Conservation (phyloP, 1,284 basidiomycete genomes). For the Thecaphora thlaspeos region DNA sequence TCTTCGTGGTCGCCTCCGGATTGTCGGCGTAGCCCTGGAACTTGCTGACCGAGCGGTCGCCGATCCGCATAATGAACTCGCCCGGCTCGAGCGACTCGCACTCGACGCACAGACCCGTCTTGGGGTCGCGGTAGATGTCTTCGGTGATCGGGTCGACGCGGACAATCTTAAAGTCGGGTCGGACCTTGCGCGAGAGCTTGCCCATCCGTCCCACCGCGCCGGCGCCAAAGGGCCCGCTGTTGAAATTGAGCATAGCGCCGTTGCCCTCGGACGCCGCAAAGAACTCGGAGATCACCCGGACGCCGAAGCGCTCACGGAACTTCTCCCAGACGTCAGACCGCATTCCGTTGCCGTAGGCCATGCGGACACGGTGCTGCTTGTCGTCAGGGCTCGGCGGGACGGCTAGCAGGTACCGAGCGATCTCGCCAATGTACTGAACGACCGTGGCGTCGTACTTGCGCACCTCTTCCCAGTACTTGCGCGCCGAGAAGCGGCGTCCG, state of each 20-base stretch:
- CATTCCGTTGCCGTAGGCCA: constrained; percentile 59
- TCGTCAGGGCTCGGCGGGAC: constrained; percentile 51
- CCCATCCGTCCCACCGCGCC: constrained; percentile 57
- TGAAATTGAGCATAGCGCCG: constrained; percentile 54
- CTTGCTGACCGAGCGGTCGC: constrained; percentile 23
- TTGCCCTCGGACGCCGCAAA: constrained; percentile 57
- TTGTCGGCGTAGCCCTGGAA: constrained; percentile 54
- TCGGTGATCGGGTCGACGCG: constrained; percentile 57
- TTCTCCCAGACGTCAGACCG: constrained; percentile 58
- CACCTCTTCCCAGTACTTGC: constrained; percentile 56
- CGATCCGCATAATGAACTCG: constrained; percentile 55
- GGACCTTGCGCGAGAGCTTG: constrained; percentile 22
- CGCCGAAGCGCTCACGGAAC: constrained; percentile 56
- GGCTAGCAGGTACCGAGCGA: constrained; percentile 55
- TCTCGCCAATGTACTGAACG: constrained; percentile 58
- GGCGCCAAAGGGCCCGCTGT: constrained; percentile 54
- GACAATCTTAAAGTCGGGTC: constrained; percentile 52
- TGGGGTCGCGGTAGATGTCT: constrained; percentile 52
- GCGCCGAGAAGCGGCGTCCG: constrained; percentile 57
- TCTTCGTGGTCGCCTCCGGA: constrained; percentile 55
- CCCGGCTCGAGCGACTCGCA: constrained; percentile 49
- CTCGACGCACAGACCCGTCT: constrained; percentile 53
- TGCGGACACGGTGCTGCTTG: constrained; percentile 57
- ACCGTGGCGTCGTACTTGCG: constrained; percentile 53
- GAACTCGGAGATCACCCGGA: constrained; percentile 54